Conservation (phyloP, 2,329 filamentous ascomycete genomes). For the Aspergillus bombycis region DNA sequence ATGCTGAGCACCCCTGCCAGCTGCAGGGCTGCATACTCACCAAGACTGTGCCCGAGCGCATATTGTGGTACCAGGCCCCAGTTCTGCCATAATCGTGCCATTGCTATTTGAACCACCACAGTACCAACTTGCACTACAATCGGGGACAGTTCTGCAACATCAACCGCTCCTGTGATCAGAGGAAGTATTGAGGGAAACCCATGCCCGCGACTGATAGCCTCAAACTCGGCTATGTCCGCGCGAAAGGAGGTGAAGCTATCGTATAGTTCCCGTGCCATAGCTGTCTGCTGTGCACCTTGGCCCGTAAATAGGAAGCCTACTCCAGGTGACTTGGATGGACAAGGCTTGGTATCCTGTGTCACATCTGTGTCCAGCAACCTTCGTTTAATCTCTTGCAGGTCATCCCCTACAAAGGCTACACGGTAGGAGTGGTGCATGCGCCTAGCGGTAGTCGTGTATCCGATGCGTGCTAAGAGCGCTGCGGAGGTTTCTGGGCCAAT, state of each 20-base stretch:
- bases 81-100: constrained; percentile 36
- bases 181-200: constrained; percentile 40
- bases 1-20: constrained; percentile 42
- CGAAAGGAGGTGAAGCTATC: neutral
- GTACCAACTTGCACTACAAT: constrained; percentile 39
- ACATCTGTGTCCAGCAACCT: neutral
- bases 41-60: constrained; percentile 47
- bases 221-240: constrained; percentile 23
- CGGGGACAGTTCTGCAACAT: constrained; percentile 33
- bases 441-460: constrained; percentile 69
- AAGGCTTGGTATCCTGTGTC: neutral
- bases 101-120: constrained; percentile 42
- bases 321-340: constrained; percentile 9
- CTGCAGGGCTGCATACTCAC: constrained; percentile 47
- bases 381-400: neutral
- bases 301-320: constrained; percentile 44
- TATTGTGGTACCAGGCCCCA: constrained; percentile 36
- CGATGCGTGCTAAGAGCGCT: constrained; percentile 48
- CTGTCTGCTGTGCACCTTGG: constrained; percentile 43
- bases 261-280: constrained; percentile 32
- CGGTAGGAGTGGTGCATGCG: constrained; percentile 47
- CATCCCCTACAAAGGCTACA: constrained; percentile 27
- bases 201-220: constrained; percentile 30
- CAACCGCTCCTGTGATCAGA: constrained; percentile 32
- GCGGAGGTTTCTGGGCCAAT: neutral